Evolutionary conservation across 352 stramenopile genomes (phyloP).

Genomic region (Pythium periplocum): DNA sequence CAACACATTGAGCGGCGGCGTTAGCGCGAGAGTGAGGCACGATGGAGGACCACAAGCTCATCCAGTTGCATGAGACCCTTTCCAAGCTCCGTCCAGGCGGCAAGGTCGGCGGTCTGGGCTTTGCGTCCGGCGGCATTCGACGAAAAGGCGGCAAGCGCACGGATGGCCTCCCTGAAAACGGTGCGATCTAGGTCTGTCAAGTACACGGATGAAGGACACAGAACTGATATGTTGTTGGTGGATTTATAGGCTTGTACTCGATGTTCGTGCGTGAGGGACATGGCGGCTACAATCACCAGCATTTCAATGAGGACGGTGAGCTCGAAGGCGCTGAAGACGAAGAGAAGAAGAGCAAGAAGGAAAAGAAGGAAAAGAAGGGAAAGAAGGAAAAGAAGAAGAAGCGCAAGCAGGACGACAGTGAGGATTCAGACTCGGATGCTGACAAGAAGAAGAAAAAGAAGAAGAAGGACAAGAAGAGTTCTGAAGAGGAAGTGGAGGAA

Average conservation of each 20-base stretch:
- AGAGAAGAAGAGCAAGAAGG: slow-evolving; percentile 34
- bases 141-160: slow-evolving; percentile 55
- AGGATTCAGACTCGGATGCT: slow-evolving; percentile 5
- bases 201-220: not conserved
- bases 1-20: too few relatives aligned
- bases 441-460: slow-evolving; percentile 20
- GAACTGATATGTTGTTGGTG: slow-evolving; percentile 1
- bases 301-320: slow-evolving; percentile 53
- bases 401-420: not conserved
- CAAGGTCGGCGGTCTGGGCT: slow-evolving; percentile 80
- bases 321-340: slow-evolving; percentile 15
- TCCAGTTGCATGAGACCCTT: slow-evolving; percentile 82
- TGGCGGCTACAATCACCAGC: slow-evolving; percentile 71
- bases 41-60: slow-evolving; percentile 85
- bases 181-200: slow-evolving; percentile 3
- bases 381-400: slow-evolving; percentile 9
- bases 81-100: slow-evolving; percentile 76
- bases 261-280: slow-evolving; percentile 85
- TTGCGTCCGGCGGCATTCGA: slow-evolving; percentile 34
- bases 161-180: slow-evolving; percentile 74
- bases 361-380: slow-evolving; percentile 26
- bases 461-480: slow-evolving; percentile 15
- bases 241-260: slow-evolving; percentile 47
- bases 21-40: not conserved
- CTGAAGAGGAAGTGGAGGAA: slow-evolving; percentile 9